Conservation (phyloP, 306 rosid species). For the Sindora glabra region DNA sequence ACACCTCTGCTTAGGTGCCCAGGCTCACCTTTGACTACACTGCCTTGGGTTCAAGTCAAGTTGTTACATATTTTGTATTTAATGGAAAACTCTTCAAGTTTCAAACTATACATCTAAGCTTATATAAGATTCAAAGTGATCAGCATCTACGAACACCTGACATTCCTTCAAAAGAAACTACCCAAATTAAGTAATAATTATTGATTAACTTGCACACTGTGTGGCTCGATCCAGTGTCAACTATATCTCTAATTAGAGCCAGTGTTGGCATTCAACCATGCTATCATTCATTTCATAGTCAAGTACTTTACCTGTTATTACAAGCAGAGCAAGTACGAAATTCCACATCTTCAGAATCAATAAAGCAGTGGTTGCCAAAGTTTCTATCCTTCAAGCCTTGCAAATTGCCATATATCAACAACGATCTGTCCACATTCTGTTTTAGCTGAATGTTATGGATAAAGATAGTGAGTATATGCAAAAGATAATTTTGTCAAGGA, state of each 20-base stretch:
- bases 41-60: too few species aligned
- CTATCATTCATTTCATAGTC: neutral
- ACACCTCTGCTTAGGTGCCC: too few species aligned
- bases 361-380: conserved; percentile 44
- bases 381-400: conserved; percentile 29
- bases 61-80: too few species aligned
- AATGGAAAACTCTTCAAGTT: too few species aligned
- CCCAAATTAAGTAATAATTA: too few species aligned
- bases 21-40: too few species aligned
- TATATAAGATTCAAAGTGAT: too few species aligned
- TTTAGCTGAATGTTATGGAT: conserved; percentile 43
- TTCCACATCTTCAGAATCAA: conserved; percentile 33
- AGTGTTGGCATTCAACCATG: conserved; percentile 2
- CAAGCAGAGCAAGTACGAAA: conserved; percentile 62
- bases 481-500: neutral
- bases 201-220: too few species aligned
- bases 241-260: neutral
- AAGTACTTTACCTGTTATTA: conserved; percentile 53
- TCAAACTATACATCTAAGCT: too few species aligned
- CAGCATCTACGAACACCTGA: too few species aligned
- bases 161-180: too few species aligned
- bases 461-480: conserved; percentile 5
- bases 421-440: conserved; percentile 53
- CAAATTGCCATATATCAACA: conserved; percentile 40
- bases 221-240: too few species aligned